A percentile compares a stretch with the other conserved stretches of the same genome.
These are phyloP conservation scores for Rugosomyces carneus DNA, from an alignment of 1,284 basidiomycete genomes.

Conservation along the genomic window DNA sequence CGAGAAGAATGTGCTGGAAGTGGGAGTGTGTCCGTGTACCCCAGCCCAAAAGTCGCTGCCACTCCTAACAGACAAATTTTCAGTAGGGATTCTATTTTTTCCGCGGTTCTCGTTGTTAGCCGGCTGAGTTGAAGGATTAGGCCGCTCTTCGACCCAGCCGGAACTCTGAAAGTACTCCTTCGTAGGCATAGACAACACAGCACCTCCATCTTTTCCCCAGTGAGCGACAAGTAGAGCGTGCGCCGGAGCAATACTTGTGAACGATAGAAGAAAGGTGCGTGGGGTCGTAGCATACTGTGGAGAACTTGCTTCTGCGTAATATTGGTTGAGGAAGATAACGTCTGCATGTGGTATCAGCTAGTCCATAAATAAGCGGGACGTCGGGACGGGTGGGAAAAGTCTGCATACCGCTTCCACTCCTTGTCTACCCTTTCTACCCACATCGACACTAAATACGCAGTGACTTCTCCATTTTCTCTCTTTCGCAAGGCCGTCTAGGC, in stretches of 20 bases:
- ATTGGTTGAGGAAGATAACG: conserved; percentile 67
- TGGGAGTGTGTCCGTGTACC: conserved; percentile 46
- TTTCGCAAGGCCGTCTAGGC: conserved; percentile 69
- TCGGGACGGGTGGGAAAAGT: conserved; percentile 13
- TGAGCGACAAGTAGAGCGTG: conserved; percentile 75
- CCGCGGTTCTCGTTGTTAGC: conserved; percentile 17
- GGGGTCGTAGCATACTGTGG: conserved; percentile 56
- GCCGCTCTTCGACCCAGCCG: conserved; percentile 55
- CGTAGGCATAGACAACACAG: conserved; percentile 73
- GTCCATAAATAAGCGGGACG: conserved; percentile 14
- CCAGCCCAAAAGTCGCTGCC: conserved; percentile 73
- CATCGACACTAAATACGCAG: conserved; percentile 73
- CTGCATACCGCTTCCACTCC: conserved; percentile 71
- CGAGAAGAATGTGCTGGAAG: conserved; percentile 51
- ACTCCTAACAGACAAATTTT: conserved; percentile 56
- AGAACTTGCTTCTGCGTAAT: conserved; percentile 55
- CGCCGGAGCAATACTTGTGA: conserved; percentile 55
- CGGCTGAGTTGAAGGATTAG: conserved; percentile 14
- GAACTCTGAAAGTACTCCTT: conserved; percentile 79
- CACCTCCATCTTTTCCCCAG: conserved; percentile 71
- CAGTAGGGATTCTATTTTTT: conserved; percentile 22
- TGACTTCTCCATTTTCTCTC: conserved; percentile 76
- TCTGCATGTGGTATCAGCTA: conserved; percentile 76
- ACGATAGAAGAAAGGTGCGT: conserved; percentile 67
- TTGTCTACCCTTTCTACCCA: conserved; percentile 63